A percentile compares a stretch with the other conserved stretches of the same genome.
Evolutionary conservation across 805 yeast species (phyloP).

Genomic region (Candida jianshihensis): DNA sequence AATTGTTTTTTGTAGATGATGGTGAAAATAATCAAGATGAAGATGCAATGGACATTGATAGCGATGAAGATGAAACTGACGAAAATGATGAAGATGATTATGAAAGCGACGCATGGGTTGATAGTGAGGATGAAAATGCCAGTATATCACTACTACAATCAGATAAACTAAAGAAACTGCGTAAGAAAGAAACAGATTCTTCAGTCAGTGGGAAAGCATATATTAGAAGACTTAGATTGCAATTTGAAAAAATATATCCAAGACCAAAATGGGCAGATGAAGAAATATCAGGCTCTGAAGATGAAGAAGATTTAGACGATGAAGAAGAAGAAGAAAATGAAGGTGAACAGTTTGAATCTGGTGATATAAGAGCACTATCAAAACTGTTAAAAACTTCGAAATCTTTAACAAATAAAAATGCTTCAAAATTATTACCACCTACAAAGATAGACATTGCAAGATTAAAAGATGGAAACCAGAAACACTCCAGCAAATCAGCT

Average conservation of each 20-base stretch:
- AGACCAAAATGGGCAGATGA: conserved; percentile 74
- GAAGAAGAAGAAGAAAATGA: conserved; percentile 24
- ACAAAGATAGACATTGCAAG: conserved; percentile 69
- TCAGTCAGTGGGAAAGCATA: conserved; percentile 54
- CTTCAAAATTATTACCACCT: conserved; percentile 58
- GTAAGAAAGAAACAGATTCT: conserved; percentile 50
- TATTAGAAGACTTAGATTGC: conserved; percentile 58
- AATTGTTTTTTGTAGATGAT: conserved; percentile 50
- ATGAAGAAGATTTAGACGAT: conserved; percentile 23
- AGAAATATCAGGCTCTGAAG: conserved; percentile 14
- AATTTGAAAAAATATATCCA: conserved; percentile 68
- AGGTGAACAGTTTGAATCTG: conserved; percentile 26
- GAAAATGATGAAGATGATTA: conserved; percentile 23
- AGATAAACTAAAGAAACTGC: conserved; percentile 63
- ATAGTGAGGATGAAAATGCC: conserved; percentile 82
- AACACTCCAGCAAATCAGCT: conserved; percentile 64
- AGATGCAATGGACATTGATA: conserved; percentile 10
- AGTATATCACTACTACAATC: conserved; percentile 51
- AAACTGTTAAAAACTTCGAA: conserved; percentile 33
- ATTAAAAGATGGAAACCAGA: conserved; percentile 78
- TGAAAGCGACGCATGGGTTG: conserved; percentile 63
- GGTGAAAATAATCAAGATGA: conserved; percentile 24
- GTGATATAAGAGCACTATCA: conserved; percentile 34
- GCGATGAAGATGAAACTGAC: conserved; percentile 20
- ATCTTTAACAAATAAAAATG: conserved; percentile 28